phyloP scores from a whole-genome alignment of 2,329 filamentous ascomycete genomes.

The Penicillium sp. region DNA sequence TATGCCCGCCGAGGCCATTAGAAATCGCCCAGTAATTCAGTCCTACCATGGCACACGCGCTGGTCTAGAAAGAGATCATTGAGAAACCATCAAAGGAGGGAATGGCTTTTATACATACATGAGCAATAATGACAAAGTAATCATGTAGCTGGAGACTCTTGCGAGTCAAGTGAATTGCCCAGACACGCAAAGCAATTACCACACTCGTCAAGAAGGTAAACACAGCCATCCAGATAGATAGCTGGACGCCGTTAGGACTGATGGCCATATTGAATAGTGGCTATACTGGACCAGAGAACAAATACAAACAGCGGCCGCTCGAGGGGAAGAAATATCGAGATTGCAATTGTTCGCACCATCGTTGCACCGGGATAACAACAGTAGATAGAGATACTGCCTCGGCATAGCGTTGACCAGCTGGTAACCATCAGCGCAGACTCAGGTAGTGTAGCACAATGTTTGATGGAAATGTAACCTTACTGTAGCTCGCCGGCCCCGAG shows the following conservation, averaged over 20 bases:
- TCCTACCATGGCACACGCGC: constrained; percentile 4
- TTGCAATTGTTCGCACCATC: neutral
- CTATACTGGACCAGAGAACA: neutral
- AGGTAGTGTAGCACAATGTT: neutral
- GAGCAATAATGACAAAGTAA: constrained; percentile 11
- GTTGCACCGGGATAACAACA: neutral
- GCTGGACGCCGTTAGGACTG: constrained; percentile 6
- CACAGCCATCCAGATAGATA: constrained; percentile 14
- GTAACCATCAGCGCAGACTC: neutral
- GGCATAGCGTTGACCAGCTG: neutral
- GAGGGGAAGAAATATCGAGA: neutral
- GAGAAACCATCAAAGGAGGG: neutral
- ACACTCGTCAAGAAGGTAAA: constrained; percentile 10
- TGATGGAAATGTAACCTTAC: neutral
- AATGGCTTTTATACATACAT: constrained; percentile 3
- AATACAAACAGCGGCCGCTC: neutral
- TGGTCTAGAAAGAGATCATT: neutral
- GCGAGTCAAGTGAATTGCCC: constrained; percentile 10
- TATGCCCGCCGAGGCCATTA: constrained; percentile 11
- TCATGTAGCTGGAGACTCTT: constrained; percentile 9
- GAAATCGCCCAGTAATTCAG: constrained; percentile 9
- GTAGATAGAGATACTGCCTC: too few species aligned
- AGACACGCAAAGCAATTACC: constrained; percentile 8
- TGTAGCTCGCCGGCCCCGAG: neutral
- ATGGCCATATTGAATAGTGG: constrained; percentile 1